phyloP scores from a whole-genome alignment of 257 asterid species.

The Nemophila menziesii region DNA sequence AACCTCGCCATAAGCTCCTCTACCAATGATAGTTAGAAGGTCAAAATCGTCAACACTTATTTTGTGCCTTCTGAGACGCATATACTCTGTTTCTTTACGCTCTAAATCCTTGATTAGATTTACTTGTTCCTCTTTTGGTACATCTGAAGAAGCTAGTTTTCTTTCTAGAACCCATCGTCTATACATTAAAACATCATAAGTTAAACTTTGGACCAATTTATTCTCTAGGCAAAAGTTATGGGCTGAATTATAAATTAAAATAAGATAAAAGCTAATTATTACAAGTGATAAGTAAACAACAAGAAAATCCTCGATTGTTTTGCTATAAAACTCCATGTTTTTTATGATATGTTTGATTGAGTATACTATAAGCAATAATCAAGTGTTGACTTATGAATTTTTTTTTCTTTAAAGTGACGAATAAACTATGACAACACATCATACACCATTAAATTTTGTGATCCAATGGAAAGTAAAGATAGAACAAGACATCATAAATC shows the following conservation, averaged over 20 bases:
- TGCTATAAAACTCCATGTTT: not conserved
- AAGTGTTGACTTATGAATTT: too few relatives aligned
- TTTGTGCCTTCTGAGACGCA: slow-evolving; percentile 89
- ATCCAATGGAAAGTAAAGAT: not conserved
- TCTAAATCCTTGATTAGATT: slow-evolving; percentile 79
- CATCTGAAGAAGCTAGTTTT: slow-evolving; percentile 95
- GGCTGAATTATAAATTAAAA: not conserved
- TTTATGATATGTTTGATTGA: too few relatives aligned
- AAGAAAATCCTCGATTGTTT: not conserved
- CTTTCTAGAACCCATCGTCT: slow-evolving; percentile 94
- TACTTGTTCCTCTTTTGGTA: slow-evolving; percentile 84
- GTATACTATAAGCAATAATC: not conserved
- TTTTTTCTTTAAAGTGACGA: not conserved
- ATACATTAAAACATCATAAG: slow-evolving; percentile 4
- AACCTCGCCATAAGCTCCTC: slow-evolving; percentile 99
- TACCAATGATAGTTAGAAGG: slow-evolving; percentile 89
- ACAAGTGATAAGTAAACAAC: not conserved
- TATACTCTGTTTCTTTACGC: slow-evolving; percentile 87
- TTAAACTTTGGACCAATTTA: not conserved
- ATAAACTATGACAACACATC: not conserved
- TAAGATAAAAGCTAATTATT: not conserved
- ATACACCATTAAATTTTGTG: not conserved
- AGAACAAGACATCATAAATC: too few relatives aligned
- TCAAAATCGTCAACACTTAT: slow-evolving; percentile 96
- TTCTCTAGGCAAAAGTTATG: not conserved